Evolutionary conservation across 73 alveolate genomes (phyloP), one percentile per base, ranked within the genome.

Genomic region (Paraurostyla sp.): DNA sequence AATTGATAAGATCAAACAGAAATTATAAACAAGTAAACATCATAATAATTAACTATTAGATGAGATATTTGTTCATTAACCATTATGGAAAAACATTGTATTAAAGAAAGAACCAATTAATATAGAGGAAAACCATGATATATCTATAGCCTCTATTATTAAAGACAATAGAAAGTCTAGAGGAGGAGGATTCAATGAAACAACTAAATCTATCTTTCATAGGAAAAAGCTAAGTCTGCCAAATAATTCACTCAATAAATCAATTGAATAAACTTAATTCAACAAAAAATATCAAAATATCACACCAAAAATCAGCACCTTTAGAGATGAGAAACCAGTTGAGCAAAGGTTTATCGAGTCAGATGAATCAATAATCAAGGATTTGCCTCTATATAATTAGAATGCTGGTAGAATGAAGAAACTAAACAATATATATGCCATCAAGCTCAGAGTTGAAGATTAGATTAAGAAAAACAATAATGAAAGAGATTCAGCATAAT

Each of bases 401-500:
- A 18, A 65, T 18, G 82, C 82, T 11, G 82, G 82, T 7, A 65
- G 41, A 38, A 9, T 38, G 58, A 1, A 38, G 1, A 65, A 65
- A 38, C 56, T 65, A 1, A 65, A 30, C 46, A 65, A 65, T 65
- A n/a, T 65, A 22, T 65, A 65, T 38, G 41, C 29, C 2, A 18
- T 65, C 1, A 65, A 30, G 9, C 9, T 13, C 7, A 33, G 46
- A 18, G 41, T 65, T 38, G 82, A 65, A 40, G 82, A 65, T 38
- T 56, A 65, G 18, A 65, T 65, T 6, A 65, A 65, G 36, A 65
- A 38, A 38, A 35, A 25, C 6, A 65, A 65, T 58, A 65, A 65
- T 36, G 4, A 38, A 65, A 1, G 13, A 11, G n/a, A n/a, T n/a
- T n/a, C n/a, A n/a, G n/a, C n/a, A n/a, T n/a, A n/a, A n/a, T n/a